Evolutionary conservation across 176 grass and related monocot genomes (phyloP), one percentile per base, ranked within the genome.

Genomic region (Aegilops speltoides): DNA sequence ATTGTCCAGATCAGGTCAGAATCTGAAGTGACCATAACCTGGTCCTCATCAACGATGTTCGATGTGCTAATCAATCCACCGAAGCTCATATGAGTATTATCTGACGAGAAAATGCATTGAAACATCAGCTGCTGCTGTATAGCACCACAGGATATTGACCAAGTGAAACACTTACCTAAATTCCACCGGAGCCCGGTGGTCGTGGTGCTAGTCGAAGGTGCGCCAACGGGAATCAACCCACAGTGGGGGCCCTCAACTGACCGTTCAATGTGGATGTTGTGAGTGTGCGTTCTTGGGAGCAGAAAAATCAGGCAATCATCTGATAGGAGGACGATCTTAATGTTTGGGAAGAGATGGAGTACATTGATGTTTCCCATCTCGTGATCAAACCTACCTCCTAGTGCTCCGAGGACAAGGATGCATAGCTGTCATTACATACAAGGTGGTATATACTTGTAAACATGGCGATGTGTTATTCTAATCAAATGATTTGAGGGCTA

Each of bases 291-390:
- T 73, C 83, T 94, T 59, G 94, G 87, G 7, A 97, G 83, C 61
- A 94, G 89, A 80, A 93, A 91, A 15, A 97, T 94, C 64, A 97
- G 76, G 50, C 89, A 94, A 83, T 94, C 89, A 60, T 97, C 83
- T 3, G 91, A 97, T 45, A 97, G 84, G 34, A 97, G 89, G 56
- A 97, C 19, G 19, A 97, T 94, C 33, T 66, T 82, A 75, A 85
- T 79, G 24, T 82, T 61, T 60, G 94, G 89, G 64, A 97, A 97
- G 19, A 75, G 45, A 86, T 90, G 84, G 40, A 97, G 79, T 1
- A 97, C 89, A 76, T 97, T 94, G 81, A 97, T 93, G 80, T 97
- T 97, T 87, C 89, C 94, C 79, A 89, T 91, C 73, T 97, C 94
- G 45, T 97, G 94, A 68, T 97, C 94, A 54, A 97, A 97, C 70